Evolutionary conservation across 163 green algal genomes (phyloP), one percentile per base, ranked within the genome.

Genomic region (Coccomyxa subellipsoidea): DNA sequence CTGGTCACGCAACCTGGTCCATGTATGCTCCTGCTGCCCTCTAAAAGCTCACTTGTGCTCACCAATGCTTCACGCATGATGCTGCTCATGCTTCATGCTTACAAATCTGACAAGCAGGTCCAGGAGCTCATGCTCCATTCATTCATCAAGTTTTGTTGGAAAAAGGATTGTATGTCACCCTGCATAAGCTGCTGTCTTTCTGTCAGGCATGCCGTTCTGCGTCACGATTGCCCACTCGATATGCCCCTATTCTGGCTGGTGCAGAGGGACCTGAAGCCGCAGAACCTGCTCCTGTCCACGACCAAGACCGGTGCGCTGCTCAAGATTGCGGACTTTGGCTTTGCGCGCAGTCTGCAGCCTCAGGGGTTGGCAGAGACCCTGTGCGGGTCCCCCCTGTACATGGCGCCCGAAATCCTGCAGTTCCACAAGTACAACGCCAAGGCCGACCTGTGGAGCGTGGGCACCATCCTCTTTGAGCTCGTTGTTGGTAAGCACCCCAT

Each of bases 311-410:
- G 88, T 25, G 90, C 92, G 66, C 79, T 92, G 32, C 90, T 99
- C 1, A 99, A 99, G 88, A 99, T 99, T 76, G 97, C 97, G 29
- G 97, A 99, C 88, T 99, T 99, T 95, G 97, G 97, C 8, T 99
- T 99, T 90, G 96, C 96, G 9, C 86, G 96, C 29, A 92, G 89
- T 53, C 88, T 98, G 84, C 90, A 94, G 82, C 92, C 93, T 27
- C 88, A 95, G 84, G 90, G 90, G 23, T 85, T 99, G 87, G 96
- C 96, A 25, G 95, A 99, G 82, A 99, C 96, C 36, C 91, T 99
- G 80, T 99, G 96, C 84, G 96, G 97, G 6, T 96, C 89, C 0
- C 96, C 96, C 6, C 90, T 99, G 38, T 99, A 99, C 93, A 99
- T 99, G 96, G 96, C 96, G 1, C 96, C 96, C 69, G 97, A 99